Percentiles rank a stretch among this genome's conserved stretches.
Conservation (phyloP, 2,329 filamentous ascomycete genomes). For the Samsoniella hepiali region DNA sequence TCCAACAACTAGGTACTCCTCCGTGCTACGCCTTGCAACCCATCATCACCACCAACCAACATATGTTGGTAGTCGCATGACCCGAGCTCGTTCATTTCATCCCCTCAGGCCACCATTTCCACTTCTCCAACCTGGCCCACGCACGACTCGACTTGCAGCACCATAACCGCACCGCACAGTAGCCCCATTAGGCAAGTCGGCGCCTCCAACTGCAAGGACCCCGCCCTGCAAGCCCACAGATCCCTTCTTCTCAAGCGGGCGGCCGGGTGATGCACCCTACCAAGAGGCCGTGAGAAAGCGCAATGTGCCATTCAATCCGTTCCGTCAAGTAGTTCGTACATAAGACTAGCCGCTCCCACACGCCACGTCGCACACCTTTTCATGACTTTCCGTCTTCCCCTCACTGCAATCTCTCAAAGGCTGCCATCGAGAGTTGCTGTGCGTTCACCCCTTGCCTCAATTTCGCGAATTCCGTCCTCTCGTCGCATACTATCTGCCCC, state of each 20-base stretch:
- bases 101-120: neutral
- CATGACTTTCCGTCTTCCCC: slow-evolving; percentile 35
- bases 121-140: neutral
- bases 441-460: slow-evolving; percentile 3
- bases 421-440: slow-evolving; percentile 26
- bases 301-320: slow-evolving; percentile 1
- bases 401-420: slow-evolving; percentile 35
- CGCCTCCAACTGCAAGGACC: slow-evolving; percentile 5
- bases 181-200: slow-evolving; percentile 18
- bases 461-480: neutral
- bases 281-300: slow-evolving; percentile 16
- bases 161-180: neutral
- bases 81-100: slow-evolving; percentile 5
- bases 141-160: neutral
- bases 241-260: slow-evolving; percentile 5
- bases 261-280: slow-evolving; percentile 10
- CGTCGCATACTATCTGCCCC: slow-evolving; percentile 16
- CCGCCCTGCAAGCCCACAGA: neutral
- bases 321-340: slow-evolving; percentile 4
- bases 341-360: slow-evolving; percentile 21
- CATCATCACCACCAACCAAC: slow-evolving; percentile 5
- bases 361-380: slow-evolving; percentile 22
- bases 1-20: neutral
- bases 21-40: neutral
- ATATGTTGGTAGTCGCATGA: neutral